phyloP scores from a whole-genome alignment of 2,329 filamentous ascomycete genomes.

The Pseudogymnoascus sp. region DNA sequence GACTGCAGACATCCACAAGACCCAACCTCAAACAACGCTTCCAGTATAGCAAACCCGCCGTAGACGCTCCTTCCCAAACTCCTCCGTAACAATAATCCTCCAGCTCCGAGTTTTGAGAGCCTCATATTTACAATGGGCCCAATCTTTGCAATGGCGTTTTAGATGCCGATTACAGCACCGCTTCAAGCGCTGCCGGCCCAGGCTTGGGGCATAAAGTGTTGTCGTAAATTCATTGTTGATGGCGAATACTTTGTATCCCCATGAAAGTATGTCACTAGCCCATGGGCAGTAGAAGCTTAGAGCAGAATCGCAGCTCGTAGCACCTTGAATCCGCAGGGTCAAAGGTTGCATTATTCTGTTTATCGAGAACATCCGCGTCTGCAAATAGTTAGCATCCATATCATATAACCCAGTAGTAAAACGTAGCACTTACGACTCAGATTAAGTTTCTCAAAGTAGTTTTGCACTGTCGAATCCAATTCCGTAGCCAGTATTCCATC shows the following conservation, averaged over 20 bases:
- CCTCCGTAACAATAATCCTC: neutral
- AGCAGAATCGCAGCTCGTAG: slow-evolving; percentile 42
- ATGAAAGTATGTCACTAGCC: neutral
- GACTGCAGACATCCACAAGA: neutral
- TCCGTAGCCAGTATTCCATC: slow-evolving; percentile 39
- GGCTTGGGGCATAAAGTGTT: neutral
- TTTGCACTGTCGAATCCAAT: slow-evolving; percentile 35
- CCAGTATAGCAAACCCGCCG: neutral
- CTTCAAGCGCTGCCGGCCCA: neutral
- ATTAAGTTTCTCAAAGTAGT: slow-evolving; percentile 48
- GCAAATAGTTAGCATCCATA: slow-evolving; percentile 11
- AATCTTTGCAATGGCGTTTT: neutral
- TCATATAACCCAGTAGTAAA: neutral
- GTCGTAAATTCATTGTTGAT: neutral
- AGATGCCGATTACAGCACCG: neutral
- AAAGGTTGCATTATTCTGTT: slow-evolving; percentile 23
- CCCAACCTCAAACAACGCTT: neutral
- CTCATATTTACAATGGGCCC: neutral
- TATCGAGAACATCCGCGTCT: slow-evolving; percentile 25
- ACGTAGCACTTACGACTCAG: slow-evolving; percentile 44
- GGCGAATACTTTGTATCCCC: neutral
- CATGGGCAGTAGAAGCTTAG: slow-evolving; percentile 35
- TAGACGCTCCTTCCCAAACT: neutral
- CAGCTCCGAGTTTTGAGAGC: neutral
- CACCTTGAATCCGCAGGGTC: slow-evolving; percentile 36